Conservation (phyloP, 192 early-diverging fungal species). For the Coemansia sp. region DNA sequence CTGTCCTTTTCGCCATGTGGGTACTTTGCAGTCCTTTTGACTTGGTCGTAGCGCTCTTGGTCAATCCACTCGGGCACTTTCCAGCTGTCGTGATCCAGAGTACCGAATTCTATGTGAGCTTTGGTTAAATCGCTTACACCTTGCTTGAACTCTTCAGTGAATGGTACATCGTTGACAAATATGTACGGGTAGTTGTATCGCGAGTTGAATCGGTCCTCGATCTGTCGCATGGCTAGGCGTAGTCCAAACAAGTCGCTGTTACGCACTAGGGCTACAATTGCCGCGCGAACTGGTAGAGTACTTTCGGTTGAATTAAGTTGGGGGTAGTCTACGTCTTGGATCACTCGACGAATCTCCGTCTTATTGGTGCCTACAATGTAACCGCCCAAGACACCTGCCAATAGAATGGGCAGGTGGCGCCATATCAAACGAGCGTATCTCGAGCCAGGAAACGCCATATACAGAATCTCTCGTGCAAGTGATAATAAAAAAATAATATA, state of each 20-base stretch:
- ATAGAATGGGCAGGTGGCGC: slow-evolving; percentile 31
- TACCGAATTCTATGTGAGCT: slow-evolving; percentile 38
- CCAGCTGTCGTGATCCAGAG: slow-evolving; percentile 45
- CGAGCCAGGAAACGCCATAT: background rate
- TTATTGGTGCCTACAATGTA: slow-evolving; percentile 32
- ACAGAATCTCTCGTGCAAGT: too few relatives aligned
- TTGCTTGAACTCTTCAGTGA: slow-evolving; percentile 68
- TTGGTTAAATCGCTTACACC: slow-evolving; percentile 48
- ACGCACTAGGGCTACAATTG: slow-evolving; percentile 67
- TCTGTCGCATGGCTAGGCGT: slow-evolving; percentile 58
- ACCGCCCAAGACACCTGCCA: slow-evolving; percentile 27
- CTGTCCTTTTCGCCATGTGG: slow-evolving; percentile 40
- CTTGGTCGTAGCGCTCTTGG: slow-evolving; percentile 23
- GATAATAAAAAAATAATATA: background rate
- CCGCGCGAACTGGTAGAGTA: slow-evolving; percentile 55
- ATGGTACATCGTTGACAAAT: slow-evolving; percentile 77
- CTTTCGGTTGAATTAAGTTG: background rate
- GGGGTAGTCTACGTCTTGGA: background rate
- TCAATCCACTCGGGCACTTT: slow-evolving; percentile 54
- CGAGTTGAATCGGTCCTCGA: slow-evolving; percentile 75
- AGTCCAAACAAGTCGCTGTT: slow-evolving; percentile 69
- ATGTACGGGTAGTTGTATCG: slow-evolving; percentile 83
- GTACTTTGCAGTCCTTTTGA: slow-evolving; percentile 24
- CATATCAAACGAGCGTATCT: slow-evolving; percentile 10
- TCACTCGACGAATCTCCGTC: background rate